Base-by-base conservation (phyloP, 192 early-diverging fungal genomes). In the Funneliformis geosporum region DNA sequence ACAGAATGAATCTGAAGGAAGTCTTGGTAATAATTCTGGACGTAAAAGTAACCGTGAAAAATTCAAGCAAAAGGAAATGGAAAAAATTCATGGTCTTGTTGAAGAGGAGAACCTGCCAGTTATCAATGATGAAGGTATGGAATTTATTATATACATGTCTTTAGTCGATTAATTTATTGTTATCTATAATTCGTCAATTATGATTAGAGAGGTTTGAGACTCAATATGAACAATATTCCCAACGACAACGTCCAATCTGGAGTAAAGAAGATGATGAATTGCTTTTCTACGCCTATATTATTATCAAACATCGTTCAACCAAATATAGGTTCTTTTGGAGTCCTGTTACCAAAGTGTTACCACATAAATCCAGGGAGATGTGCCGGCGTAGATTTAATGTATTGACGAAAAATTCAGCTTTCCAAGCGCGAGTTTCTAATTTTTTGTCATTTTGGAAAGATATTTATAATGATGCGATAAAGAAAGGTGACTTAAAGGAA, bases 291-390 rank as follows among this genome's bases (percentile, higher is more conserved):
- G 46, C 75, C 11, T 81, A 81, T 62, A 76, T 68, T 4, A 81
- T 81, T 68, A 42, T 81, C 8, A 60, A 55, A 59, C 16, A 47
- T 76, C 80, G 80, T n/a, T 50, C 80, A 43, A 42, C 38, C 27
- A 76, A 75, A 40, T 39, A 44, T 14, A 65, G 80, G 18, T 81
- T 81, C 23, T 39, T 81, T n/a, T 81, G 80, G 80, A 76, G 77
- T 44, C 60, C 74, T 68, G 60, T 64, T 38, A 60, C 47, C 23
- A 75, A 78, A 66, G 62, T 81, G 4, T 66, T 81, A 25, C 80
- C 80, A 18, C 9, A 77, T 25, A 65, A 71, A 68, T 60, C 80
- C 11, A 81, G 69, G 23, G 80, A 81, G 18, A 81, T 77, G 47
- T 81, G 80, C 23, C 80, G 80, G 6, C 73, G 80, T 18, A 60